Evolutionary conservation across 2,329 filamentous ascomycete genomes (phyloP).

Genomic region (Dendrostoma leiphaemia): DNA sequence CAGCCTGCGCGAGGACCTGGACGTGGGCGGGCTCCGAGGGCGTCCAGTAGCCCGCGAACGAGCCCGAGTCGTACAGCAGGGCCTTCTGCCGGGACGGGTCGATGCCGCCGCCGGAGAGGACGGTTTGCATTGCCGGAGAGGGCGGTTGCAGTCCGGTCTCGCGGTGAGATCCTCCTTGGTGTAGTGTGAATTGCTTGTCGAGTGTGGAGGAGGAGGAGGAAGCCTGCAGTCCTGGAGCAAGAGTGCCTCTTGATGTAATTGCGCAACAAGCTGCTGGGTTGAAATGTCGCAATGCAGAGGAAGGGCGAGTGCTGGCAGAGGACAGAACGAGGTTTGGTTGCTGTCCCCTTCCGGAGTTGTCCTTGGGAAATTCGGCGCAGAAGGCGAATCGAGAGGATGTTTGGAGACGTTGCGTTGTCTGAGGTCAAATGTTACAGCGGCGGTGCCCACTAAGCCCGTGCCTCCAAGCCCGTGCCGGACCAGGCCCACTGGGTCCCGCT

Average conservation of each 20-base stretch:
- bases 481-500: not conserved
- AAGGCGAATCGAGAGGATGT: not conserved
- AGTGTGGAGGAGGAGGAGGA: no score
- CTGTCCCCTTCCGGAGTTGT: not conserved
- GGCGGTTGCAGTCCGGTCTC: no score
- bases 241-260: not conserved
- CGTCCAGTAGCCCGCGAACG: slow-evolving; percentile 55
- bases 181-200: no score
- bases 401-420: not conserved
- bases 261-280: not conserved
- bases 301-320: not conserved
- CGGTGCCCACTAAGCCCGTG: no score
- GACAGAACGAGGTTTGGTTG: not conserved
- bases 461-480: no score
- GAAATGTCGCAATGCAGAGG: not conserved
- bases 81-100: slow-evolving; percentile 16
- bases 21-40: slow-evolving; percentile 31
- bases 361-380: not conserved
- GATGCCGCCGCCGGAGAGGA: slow-evolving; percentile 10
- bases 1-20: slow-evolving; percentile 44
- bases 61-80: slow-evolving; percentile 49
- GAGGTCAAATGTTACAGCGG: not conserved
- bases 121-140: slow-evolving; percentile 15
- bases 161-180: not conserved
- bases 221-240: no score